These are phyloP conservation scores for Berberis vulgaris DNA, from an alignment of 164 flowering plant species.

Conservation along the genomic window DNA sequence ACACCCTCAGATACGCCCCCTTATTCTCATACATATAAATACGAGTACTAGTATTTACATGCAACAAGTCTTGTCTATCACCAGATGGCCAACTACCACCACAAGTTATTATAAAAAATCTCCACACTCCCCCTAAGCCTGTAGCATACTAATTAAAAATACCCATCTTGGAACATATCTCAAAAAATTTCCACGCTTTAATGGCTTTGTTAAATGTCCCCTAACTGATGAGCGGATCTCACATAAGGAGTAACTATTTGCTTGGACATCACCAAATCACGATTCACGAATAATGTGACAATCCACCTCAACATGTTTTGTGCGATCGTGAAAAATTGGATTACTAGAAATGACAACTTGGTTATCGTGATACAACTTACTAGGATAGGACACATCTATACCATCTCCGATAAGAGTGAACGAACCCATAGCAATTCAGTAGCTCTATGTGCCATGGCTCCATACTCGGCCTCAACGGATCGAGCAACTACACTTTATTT, in stretches of 20 bases:
- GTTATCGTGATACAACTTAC: neutral
- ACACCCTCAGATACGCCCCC: no score
- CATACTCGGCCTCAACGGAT: neutral
- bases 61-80: no score
- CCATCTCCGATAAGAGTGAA: neutral
- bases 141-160: no score
- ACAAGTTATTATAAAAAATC: no score
- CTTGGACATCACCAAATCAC: neutral
- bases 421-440: constrained; percentile 1
- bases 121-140: neutral
- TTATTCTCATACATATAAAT: no score
- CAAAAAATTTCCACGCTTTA: neutral
- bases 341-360: neutral
- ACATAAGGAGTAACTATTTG: neutral
- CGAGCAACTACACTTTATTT: constrained; percentile 1
- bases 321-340: constrained; percentile 1
- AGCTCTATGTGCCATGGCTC: neutral
- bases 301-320: constrained; percentile 3
- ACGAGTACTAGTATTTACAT: no score
- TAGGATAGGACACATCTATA: neutral
- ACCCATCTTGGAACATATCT: neutral
- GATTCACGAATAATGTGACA: neutral
- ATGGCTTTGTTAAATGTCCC: constrained; percentile 1
- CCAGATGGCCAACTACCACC: no score
- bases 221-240: neutral